Evolutionary conservation across 495 filamentous ascomycete genomes (phyloP).

Genomic region (Neurospora pannonica): DNA sequence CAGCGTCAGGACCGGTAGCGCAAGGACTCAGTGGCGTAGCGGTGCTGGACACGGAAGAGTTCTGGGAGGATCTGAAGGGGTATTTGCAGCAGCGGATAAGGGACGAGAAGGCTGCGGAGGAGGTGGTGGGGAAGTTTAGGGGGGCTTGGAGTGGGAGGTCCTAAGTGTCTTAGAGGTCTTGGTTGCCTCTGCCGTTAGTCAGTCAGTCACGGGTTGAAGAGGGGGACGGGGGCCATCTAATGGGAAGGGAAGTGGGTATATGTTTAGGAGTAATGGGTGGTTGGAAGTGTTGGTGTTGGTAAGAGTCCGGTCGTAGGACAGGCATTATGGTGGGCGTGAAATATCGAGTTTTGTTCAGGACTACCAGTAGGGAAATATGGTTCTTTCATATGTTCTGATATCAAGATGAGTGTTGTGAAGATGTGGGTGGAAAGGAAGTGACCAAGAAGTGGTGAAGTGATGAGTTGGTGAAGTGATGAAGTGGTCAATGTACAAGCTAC

Average conservation of each 20-base stretch:
- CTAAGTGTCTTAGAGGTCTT: too few species aligned
- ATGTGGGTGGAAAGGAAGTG: too few species aligned
- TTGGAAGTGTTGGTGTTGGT: too few species aligned
- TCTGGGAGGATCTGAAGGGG: constrained; percentile 80
- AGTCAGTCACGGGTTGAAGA: not conserved
- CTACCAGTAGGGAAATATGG: not conserved
- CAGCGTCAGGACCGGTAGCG: constrained; percentile 32
- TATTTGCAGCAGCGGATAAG: constrained; percentile 70
- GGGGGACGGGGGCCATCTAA: too few species aligned
- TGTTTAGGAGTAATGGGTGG: too few species aligned
- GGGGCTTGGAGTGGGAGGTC: constrained; percentile 47
- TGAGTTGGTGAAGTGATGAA: too few species aligned
- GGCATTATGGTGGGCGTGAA: too few species aligned
- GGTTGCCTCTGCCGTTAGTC: not conserved
- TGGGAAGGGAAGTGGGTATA: not conserved
- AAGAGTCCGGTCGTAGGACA: too few species aligned
- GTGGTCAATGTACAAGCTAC: not conserved
- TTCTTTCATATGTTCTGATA: too few species aligned
- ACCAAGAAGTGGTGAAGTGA: not conserved
- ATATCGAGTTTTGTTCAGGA: too few species aligned
- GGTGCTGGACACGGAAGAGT: constrained; percentile 59
- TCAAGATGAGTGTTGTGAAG: too few species aligned
- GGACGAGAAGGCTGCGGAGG: constrained; percentile 58
- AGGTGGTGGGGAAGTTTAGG: constrained; percentile 57
- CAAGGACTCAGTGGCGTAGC: constrained; percentile 45